These are phyloP conservation scores for Paracoccidioides brasiliensis DNA, from an alignment of 2,329 filamentous ascomycete species.

Conservation along the genomic window DNA sequence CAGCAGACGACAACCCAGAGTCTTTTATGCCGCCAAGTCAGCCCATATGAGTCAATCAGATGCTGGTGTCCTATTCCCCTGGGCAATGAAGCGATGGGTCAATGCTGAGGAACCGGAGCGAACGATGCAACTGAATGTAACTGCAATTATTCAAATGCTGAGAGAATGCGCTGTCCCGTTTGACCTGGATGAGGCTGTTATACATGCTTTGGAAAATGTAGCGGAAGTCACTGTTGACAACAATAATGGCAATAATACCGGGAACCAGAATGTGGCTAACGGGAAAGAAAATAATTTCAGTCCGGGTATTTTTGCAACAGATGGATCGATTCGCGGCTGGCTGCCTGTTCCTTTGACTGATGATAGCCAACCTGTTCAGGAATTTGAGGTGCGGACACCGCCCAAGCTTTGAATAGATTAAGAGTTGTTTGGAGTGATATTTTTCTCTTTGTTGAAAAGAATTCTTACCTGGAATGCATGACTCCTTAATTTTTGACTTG, in stretches of 20 bases:
- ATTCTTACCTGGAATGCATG: neutral
- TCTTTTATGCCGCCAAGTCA: conserved; percentile 62
- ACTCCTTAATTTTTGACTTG: too few relatives aligned
- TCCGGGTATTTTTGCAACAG: neutral
- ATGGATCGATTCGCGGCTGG: conserved; percentile 3
- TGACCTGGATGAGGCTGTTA: neutral
- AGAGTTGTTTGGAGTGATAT: neutral
- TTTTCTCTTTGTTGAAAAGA: neutral
- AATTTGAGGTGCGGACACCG: neutral
- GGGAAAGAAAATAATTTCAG: neutral
- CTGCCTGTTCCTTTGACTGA: neutral
- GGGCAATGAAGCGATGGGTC: conserved; percentile 39
- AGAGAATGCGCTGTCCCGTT: conserved; percentile 9
- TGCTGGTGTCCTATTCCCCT: conserved; percentile 71
- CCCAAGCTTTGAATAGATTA: neutral
- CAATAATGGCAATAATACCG: neutral
- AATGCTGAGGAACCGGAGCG: conserved; percentile 30
- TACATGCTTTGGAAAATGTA: neutral
- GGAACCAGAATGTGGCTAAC: neutral
- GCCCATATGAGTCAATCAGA: conserved; percentile 75
- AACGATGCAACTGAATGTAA: conserved; percentile 19
- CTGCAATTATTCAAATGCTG: conserved; percentile 18
- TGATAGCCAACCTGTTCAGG: neutral
- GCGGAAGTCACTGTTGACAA: neutral
- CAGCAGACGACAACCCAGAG: conserved; percentile 38